Base-by-base conservation (phyloP, 2,329 filamentous ascomycete genomes). In the Trichoderma citrinoviride region DNA sequence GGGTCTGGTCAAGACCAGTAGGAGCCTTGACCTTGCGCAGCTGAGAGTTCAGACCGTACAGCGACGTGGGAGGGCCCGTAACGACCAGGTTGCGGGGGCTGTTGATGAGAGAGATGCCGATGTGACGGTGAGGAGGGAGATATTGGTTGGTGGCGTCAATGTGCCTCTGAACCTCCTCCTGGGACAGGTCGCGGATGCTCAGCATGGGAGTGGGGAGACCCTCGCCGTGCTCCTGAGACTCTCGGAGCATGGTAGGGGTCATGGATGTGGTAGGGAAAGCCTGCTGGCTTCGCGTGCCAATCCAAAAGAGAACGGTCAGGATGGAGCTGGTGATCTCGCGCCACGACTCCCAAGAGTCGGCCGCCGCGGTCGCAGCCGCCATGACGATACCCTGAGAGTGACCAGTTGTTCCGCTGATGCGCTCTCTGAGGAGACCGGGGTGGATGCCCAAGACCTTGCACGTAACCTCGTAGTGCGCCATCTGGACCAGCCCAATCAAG, bases 101-200 rank as follows among this genome's bases (percentile, higher is more conserved):
- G 83, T 99, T 99, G 76, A 97, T 87, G 64, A 99, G 85, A 0
- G 96, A 98, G 72, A 99, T 94, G 75, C 89, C 89, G 75, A 99
- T 97, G 76, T 98, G 95, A 65, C 93, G 88, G 72, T 97, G 93
- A 69, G 90, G 81, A 0, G 95, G 95, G 65, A 99, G 85, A 81
- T 99, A 96, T 76, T 97, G 89, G 78, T 99, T 99, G 69, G 95
- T 99, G 15, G 90, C 91, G 79, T 98, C 90, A 71, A 99, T 96
- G 79, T 98, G 94, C 78, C 94, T 93, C 79, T 99, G 93, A 14
- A 99, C 92, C 70, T 96, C 91, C 49, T 89, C 85, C 73, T 90
- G 87, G 0, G 94, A 90, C 29, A 99, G 86, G 74, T 99, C 95
- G 56, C 95, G 92, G 70, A 99, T 96, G 73, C 95, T 98, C 70